Evolutionary conservation across 495 filamentous ascomycete genomes (phyloP), one percentile per base, ranked within the genome.

Genomic region (Penicillium alfredii): DNA sequence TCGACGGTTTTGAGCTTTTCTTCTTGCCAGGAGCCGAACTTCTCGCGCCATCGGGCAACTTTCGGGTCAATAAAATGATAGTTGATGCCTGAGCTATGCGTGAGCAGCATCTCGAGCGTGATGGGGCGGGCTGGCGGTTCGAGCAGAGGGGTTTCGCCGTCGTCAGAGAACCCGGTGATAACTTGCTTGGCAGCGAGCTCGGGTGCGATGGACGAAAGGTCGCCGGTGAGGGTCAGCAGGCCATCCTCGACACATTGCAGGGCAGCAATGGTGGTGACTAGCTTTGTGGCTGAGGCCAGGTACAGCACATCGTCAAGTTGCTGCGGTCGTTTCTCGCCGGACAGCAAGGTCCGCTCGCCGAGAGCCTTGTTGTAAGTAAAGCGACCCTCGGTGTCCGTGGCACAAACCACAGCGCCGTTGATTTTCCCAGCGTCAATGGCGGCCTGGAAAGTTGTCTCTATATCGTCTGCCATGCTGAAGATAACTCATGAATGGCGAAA

Each of bases 191-290:
- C 44, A 6, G 53, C 47, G 1, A 74, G 52, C 11, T 71, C 68
- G 0, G 72, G 71, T 4, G 61, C 42, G 14, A 64, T 33, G 2
- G 21, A n/a, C 3, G 58, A 53, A 0, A 74, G 35, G 20, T 72
- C 61, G 6, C 51, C 55, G 17, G 63, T 58, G 1, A 79, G 49
- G 2, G 45, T 47, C 4, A 78, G 30, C 0, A 61, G 52, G 2
- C 63, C 65, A 7, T 63, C 53, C 9, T 76, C 70, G 10, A 78
- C 65, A 43, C 69, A 72, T 49, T 72, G 63, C 7, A 79, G 48
- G 20, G 48, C 41, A 6, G 57, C 55, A 22, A 58, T 56, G 16
- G 51, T 40, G 15, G 55, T 30, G 6, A 54, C 14, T 11, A 58
- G 4, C 21, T 58, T 52, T 7, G 51, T 58, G 8, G 47, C 46